Percentiles rank a stretch among this genome's conserved stretches.
Conservation (phyloP, 768 basidiomycete species). For the Myochromella boudieri region DNA sequence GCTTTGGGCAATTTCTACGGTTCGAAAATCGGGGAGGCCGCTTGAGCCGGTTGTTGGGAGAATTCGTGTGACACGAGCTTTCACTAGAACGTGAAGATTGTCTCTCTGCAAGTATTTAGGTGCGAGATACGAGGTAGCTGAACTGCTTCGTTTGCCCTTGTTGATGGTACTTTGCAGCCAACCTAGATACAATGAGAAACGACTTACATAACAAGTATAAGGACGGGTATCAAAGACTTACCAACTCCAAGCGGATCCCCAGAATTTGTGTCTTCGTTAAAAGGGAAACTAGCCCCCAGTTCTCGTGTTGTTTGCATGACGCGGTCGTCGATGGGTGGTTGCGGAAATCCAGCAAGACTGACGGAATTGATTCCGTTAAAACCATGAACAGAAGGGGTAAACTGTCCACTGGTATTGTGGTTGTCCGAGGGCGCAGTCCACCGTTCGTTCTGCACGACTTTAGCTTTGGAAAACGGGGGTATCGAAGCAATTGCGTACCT, state of each 20-base stretch:
- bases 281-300: conserved; percentile 38
- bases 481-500: no score
- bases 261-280: conserved; percentile 41
- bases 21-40: background rate
- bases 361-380: conserved; percentile 20
- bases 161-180: conserved; percentile 16
- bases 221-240: conserved; percentile 26
- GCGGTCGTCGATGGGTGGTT: conserved; percentile 26
- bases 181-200: conserved; percentile 7
- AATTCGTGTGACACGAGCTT: conserved; percentile 23
- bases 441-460: conserved; percentile 25
- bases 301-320: conserved; percentile 33
- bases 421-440: conserved; percentile 27
- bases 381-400: conserved; percentile 19
- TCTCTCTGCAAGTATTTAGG: conserved; percentile 19
- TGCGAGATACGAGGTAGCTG: conserved; percentile 20
- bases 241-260: conserved; percentile 42
- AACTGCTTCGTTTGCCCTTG: conserved; percentile 17
- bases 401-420: conserved; percentile 30
- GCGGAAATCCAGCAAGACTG: conserved; percentile 24
- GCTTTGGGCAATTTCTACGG: background rate
- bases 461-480: background rate
- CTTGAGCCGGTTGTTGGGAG: conserved; percentile 10
- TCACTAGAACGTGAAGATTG: conserved; percentile 27
- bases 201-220: conserved; percentile 13